phyloP scores from a whole-genome alignment of 2,329 filamentous ascomycete genomes.

The Claviceps cyperi region DNA sequence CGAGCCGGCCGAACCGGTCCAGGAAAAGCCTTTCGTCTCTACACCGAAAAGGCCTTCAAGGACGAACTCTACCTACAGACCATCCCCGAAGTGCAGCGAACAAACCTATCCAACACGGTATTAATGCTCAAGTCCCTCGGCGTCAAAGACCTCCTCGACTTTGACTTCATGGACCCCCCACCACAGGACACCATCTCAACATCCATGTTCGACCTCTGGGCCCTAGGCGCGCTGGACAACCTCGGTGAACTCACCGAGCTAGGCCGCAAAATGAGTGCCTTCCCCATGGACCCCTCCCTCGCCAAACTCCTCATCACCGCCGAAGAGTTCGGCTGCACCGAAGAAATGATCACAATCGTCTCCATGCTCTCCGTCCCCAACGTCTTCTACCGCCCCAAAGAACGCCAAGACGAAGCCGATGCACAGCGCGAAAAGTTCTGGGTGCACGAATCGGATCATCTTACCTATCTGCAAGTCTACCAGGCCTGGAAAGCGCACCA shows the following conservation, averaged over 20 bases:
- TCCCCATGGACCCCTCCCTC: conserved; percentile 93
- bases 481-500: conserved; percentile 89
- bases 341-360: conserved; percentile 97
- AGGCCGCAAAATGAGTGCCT: conserved; percentile 87
- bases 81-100: conserved; percentile 94
- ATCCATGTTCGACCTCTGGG: conserved; percentile 95
- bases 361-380: conserved; percentile 95
- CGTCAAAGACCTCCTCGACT: conserved; percentile 86
- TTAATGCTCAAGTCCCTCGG: conserved; percentile 87
- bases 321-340: conserved; percentile 78
- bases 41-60: conserved; percentile 85
- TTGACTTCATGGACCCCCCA: conserved; percentile 98
- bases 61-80: conserved; percentile 95
- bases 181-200: conserved; percentile 97
- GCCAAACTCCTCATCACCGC: conserved; percentile 91
- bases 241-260: conserved; percentile 80
- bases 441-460: conserved; percentile 90
- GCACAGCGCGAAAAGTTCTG: conserved; percentile 95
- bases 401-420: conserved; percentile 92
- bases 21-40: conserved; percentile 87
- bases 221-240: conserved; percentile 83
- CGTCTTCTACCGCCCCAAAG: conserved; percentile 93
- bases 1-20: conserved; percentile 89
- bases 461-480: conserved; percentile 92
- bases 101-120: conserved; percentile 89